Evolutionary conservation across 2,329 filamentous ascomycete genomes (phyloP).

Genomic region (Neofusicoccum umdonicola): DNA sequence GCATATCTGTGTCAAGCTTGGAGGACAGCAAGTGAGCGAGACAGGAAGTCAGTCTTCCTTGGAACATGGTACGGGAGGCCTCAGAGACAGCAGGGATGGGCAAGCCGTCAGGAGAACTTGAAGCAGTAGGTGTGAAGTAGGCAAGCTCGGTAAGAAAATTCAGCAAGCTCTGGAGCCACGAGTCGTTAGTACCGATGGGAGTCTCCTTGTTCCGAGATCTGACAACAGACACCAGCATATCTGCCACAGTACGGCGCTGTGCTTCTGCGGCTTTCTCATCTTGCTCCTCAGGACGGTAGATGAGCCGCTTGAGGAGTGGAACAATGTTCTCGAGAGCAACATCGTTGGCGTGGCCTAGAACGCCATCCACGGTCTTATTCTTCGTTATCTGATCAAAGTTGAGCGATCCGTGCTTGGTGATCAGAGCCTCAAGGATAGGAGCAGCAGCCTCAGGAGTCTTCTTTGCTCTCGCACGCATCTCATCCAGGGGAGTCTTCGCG

Average conservation of each 20-base stretch:
- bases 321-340: conserved; percentile 53
- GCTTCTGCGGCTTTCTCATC: conserved; percentile 48
- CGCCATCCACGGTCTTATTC: conserved; percentile 76
- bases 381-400: conserved; percentile 86
- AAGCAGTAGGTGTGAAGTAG: conserved; percentile 46
- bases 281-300: conserved; percentile 44
- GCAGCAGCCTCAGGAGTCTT: conserved; percentile 59
- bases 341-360: conserved; percentile 61
- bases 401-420: conserved; percentile 67
- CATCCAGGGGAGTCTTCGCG: conserved; percentile 72
- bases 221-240: conserved; percentile 52
- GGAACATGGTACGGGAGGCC: conserved; percentile 51
- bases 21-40: conserved; percentile 50
- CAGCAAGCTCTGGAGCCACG: conserved; percentile 45
- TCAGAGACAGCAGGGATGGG: conserved; percentile 47
- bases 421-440: conserved; percentile 63
- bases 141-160: conserved; percentile 48
- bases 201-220: conserved; percentile 37
- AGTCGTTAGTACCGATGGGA: conserved; percentile 38
- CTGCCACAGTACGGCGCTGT: conserved; percentile 50
- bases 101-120: conserved; percentile 31
- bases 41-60: conserved; percentile 55
- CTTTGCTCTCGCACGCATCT: conserved; percentile 64
- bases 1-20: conserved; percentile 36
- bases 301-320: conserved; percentile 48